phyloP scores from a whole-genome alignment of 2,329 filamentous ascomycete species.

The Fusarium sp. region DNA sequence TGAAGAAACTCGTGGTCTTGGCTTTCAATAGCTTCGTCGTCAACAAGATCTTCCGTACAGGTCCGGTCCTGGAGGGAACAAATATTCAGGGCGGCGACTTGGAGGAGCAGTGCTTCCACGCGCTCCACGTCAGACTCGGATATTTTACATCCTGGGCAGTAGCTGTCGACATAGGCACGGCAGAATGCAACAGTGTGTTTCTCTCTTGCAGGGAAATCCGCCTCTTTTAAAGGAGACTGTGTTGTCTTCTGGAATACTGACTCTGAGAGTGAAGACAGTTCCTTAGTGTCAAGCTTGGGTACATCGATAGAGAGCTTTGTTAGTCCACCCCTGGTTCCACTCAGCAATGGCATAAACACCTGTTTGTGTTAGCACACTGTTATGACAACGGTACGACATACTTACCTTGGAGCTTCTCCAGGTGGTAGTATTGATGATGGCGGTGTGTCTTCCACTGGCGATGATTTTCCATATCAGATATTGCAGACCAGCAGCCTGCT shows the following conservation, averaged over 20 bases:
- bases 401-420: constrained; percentile 73
- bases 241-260: background rate
- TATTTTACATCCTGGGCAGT: background rate
- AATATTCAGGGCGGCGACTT: constrained; percentile 14
- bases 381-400: background rate
- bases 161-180: constrained; percentile 17
- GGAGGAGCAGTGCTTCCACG: constrained; percentile 30
- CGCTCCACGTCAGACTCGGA: constrained; percentile 3
- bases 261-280: background rate
- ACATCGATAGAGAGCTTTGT: background rate
- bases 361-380: constrained; percentile 9
- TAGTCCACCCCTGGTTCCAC: constrained; percentile 4
- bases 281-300: background rate
- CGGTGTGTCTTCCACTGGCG: constrained; percentile 68
- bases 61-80: constrained; percentile 30
- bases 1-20: constrained; percentile 25
- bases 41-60: background rate
- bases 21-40: background rate
- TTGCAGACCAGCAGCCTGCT: constrained; percentile 61
- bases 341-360: constrained; percentile 37
- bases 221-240: background rate
- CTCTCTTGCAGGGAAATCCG: constrained; percentile 12
- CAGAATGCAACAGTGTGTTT: constrained; percentile 29
- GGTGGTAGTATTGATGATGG: constrained; percentile 72
- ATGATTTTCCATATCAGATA: constrained; percentile 59